Evolutionary conservation across 2,329 filamentous ascomycete species (phyloP).

Genomic region (Sporothrix pseudoabietina): DNA sequence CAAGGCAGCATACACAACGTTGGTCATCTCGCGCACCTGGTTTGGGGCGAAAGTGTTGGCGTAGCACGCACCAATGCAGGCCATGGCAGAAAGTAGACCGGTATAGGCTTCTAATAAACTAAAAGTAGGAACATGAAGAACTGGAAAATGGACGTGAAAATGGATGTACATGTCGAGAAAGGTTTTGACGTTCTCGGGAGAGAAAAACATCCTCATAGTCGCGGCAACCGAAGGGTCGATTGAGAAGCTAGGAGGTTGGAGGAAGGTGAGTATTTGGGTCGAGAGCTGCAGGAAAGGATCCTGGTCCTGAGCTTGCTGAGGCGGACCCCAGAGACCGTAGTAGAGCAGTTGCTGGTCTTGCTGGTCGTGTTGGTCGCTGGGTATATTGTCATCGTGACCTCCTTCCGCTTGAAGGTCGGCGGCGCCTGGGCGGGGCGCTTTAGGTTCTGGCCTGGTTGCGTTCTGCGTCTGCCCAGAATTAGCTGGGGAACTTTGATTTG

Average conservation of each 20-base stretch:
- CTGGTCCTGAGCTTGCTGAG: constrained; percentile 51
- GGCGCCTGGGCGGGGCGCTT: constrained; percentile 54
- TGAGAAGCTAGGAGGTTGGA: constrained; percentile 58
- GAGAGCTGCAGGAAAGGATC: constrained; percentile 58
- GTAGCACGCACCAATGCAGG: constrained; percentile 74
- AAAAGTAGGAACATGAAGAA: constrained; percentile 73
- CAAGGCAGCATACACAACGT: constrained; percentile 61
- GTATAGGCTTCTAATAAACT: constrained; percentile 66
- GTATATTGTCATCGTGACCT: constrained; percentile 35
- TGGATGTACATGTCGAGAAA: constrained; percentile 72
- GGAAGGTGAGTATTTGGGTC: constrained; percentile 59
- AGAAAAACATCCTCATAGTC: constrained; percentile 62
- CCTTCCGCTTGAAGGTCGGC: constrained; percentile 47
- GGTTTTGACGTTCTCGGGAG: constrained; percentile 68
- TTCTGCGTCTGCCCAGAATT: constrained; percentile 70
- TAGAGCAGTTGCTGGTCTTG: constrained; percentile 44
- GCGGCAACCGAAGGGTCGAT: constrained; percentile 55
- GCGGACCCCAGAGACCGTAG: constrained; percentile 55
- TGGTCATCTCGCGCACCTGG: constrained; percentile 69
- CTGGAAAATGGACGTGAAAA: constrained; percentile 72
- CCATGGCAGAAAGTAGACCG: constrained; percentile 68
- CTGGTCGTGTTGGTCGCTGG: constrained; percentile 41
- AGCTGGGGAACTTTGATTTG: constrained; percentile 52
- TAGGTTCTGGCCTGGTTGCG: constrained; percentile 68
- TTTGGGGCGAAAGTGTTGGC: constrained; percentile 62